phyloP scores from a whole-genome alignment of 2,329 filamentous ascomycete genomes.

The Monosporascus sp. region DNA sequence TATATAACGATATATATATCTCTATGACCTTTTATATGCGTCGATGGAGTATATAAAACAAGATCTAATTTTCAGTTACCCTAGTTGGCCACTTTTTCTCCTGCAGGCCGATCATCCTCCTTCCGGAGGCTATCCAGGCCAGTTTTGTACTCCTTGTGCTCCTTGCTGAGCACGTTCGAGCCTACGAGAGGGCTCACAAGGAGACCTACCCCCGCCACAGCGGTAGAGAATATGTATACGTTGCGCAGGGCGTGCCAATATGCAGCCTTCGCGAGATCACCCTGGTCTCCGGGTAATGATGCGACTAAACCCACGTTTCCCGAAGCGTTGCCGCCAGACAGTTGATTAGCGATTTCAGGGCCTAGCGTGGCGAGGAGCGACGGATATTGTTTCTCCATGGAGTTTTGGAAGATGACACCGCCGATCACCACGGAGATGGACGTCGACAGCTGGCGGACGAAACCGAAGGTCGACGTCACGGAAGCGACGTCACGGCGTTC shows the following conservation, averaged over 20 bases:
- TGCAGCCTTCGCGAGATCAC: conserved; percentile 30
- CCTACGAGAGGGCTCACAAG: conserved; percentile 43
- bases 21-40: too few species aligned
- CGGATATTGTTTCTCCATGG: conserved; percentile 54
- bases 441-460: conserved; percentile 64
- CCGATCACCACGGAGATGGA: conserved; percentile 67
- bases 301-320: conserved; percentile 48
- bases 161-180: conserved; percentile 46
- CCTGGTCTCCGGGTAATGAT: conserved; percentile 36
- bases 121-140: conserved; percentile 40
- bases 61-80: too few species aligned
- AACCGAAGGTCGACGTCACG: conserved; percentile 62
- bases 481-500: conserved; percentile 61
- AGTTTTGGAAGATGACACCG: conserved; percentile 75
- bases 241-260: conserved; percentile 46
- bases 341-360: conserved; percentile 35
- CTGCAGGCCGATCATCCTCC: conserved; percentile 5
- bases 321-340: conserved; percentile 47
- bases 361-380: conserved; percentile 47
- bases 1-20: too few species aligned
- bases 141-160: conserved; percentile 55
- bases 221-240: conserved; percentile 56
- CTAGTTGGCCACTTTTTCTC: not conserved
- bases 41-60: too few species aligned
- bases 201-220: conserved; percentile 43